phyloP scores from a whole-genome alignment of 495 filamentous ascomycete species.

The Aspergillus asperescens region DNA sequence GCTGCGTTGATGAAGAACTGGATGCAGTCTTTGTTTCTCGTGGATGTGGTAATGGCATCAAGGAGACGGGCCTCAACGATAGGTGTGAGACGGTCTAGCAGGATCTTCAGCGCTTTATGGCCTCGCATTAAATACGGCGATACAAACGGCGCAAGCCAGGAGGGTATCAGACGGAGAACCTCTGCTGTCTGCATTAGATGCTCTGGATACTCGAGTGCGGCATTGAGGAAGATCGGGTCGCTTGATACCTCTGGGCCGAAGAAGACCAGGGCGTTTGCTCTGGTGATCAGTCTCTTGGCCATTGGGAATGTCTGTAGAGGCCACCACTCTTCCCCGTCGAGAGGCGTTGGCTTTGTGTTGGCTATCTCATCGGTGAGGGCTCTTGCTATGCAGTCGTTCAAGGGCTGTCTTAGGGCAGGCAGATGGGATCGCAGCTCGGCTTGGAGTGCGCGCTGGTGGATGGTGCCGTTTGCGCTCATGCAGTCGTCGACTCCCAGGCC shows the following conservation, averaged over 20 bases:
- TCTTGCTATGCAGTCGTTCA: background rate
- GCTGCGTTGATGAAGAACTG: slow-evolving; percentile 8
- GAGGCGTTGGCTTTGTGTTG: background rate
- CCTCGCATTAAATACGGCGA: background rate
- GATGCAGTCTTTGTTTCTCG: background rate
- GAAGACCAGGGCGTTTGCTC: slow-evolving; percentile 1
- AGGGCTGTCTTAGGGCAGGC: background rate
- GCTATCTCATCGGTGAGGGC: background rate
- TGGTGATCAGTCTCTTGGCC: slow-evolving; percentile 2
- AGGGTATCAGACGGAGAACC: background rate
- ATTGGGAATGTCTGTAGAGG: background rate
- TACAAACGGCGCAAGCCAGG: background rate
- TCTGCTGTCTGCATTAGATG: slow-evolving; percentile 3
- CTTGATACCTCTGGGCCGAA: background rate
- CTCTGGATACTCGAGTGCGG: slow-evolving; percentile 2
- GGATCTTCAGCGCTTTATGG: background rate
- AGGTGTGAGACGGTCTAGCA: background rate
- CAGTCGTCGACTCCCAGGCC: background rate
- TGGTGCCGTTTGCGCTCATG: background rate
- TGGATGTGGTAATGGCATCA: background rate
- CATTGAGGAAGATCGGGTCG: slow-evolving; percentile 4
- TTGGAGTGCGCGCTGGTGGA: slow-evolving; percentile 1
- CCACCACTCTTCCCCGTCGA: background rate
- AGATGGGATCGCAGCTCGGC: background rate
- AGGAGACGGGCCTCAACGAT: background rate